Percentiles rank a stretch among this genome's conserved stretches.
phyloP scores from a whole-genome alignment of 345 rosid species.

The Eucalyptus victrix region DNA sequence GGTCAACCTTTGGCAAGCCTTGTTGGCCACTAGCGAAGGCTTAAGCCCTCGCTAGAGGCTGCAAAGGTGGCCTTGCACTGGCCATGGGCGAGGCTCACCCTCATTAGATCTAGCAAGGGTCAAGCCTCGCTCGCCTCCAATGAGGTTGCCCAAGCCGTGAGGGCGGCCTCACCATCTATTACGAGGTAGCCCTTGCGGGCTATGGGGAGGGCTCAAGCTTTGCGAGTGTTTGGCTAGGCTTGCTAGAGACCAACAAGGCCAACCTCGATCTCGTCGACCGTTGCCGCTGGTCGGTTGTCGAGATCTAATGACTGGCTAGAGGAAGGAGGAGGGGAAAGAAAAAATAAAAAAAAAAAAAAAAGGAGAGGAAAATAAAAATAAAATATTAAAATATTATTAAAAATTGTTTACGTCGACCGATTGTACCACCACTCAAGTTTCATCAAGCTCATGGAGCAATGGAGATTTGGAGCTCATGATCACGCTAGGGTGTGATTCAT shows the following conservation, averaged over 20 bases:
- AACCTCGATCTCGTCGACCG: accelerated
- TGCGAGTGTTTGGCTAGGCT: accelerated
- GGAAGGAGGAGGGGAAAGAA: too few species aligned
- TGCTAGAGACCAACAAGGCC: accelerated
- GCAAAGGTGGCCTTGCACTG: accelerated
- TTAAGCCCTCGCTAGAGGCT: too few species aligned
- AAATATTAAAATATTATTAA: too few species aligned
- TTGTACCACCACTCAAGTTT: background rate
- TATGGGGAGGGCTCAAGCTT: too few species aligned
- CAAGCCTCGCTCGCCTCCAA: accelerated
- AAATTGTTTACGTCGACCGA: accelerated
- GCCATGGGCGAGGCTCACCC: too few species aligned
- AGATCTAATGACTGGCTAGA: accelerated
- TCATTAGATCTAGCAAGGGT: too few species aligned
- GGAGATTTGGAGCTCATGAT: background rate
- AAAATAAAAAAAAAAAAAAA: accelerated
- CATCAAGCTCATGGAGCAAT: background rate
- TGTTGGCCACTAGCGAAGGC: accelerated
- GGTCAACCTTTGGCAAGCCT: accelerated
- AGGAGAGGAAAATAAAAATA: accelerated
- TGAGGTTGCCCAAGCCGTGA: accelerated
- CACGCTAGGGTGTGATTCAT: background rate
- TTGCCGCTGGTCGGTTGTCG: accelerated
- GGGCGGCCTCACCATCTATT: accelerated
- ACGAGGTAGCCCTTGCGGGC: accelerated